Conservation (phyloP, 1,284 basidiomycete species). For the Neonothopanus nambi region DNA sequence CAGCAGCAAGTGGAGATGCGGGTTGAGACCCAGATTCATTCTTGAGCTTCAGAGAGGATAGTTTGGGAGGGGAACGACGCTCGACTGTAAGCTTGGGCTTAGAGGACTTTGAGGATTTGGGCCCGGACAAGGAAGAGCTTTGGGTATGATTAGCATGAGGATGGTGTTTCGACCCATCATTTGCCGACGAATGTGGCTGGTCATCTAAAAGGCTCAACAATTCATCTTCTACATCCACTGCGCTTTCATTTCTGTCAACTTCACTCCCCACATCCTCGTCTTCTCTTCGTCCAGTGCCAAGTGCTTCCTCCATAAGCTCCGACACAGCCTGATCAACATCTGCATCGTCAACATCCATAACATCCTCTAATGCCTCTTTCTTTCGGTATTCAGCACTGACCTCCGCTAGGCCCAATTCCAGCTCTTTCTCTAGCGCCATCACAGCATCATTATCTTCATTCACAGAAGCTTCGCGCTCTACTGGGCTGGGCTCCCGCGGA, state of each 20-base stretch:
- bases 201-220: conserved; percentile 67
- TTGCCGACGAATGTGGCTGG: conserved; percentile 24
- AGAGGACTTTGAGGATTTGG: too few relatives aligned
- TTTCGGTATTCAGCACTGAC: conserved; percentile 13
- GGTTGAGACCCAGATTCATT: background rate
- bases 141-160: too few relatives aligned
- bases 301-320: conserved; percentile 39
- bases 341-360: conserved; percentile 37
- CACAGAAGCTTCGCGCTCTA: conserved; percentile 25
- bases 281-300: conserved; percentile 21
- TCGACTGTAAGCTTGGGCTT: background rate
- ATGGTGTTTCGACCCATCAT: background rate
- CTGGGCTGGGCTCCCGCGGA: conserved; percentile 6
- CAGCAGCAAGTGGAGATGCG: background rate
- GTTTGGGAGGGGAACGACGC: background rate
- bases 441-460: conserved; percentile 27
- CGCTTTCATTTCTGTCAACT: conserved; percentile 20
- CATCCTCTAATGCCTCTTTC: conserved; percentile 22
- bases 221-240: conserved; percentile 69
- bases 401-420: conserved; percentile 30
- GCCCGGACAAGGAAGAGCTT: too few relatives aligned
- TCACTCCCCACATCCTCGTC: conserved; percentile 28
- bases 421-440: conserved; percentile 46
- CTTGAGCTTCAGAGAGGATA: background rate
- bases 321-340: conserved; percentile 43